phyloP scores from a whole-genome alignment of 495 filamentous ascomycete species.

The Trichoderma asperelloides region DNA sequence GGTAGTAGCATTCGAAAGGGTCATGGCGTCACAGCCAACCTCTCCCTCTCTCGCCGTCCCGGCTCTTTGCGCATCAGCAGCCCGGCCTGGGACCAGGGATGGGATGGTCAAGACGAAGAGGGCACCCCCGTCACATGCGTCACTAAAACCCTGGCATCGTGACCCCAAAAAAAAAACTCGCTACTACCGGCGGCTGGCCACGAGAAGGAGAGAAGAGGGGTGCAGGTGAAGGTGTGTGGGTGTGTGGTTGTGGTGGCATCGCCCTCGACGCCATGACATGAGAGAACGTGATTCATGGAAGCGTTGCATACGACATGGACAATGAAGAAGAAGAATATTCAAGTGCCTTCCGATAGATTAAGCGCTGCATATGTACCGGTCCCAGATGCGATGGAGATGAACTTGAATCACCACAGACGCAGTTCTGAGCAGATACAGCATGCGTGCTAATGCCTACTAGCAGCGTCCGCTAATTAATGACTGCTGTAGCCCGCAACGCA shows the following conservation, averaged over 20 bases:
- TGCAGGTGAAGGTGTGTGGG: not conserved
- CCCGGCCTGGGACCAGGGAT: not conserved
- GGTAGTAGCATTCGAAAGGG: not conserved
- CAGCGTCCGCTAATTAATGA: not conserved
- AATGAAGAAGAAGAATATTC: no score
- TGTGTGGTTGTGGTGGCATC: not conserved
- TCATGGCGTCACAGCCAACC: constrained; percentile 2
- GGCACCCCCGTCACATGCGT: not conserved
- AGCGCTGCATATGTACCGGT: no score
- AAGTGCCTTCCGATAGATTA: no score
- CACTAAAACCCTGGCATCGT: constrained; percentile 3
- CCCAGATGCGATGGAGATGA: no score
- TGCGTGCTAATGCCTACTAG: no score
- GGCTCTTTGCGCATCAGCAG: not conserved
- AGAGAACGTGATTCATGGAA: no score
- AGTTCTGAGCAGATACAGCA: no score
- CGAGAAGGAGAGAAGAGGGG: no score
- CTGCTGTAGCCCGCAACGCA: not conserved
- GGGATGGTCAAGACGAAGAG: not conserved
- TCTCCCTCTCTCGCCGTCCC: not conserved
- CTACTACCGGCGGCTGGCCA: no score
- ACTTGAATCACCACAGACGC: no score
- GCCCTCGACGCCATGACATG: no score
- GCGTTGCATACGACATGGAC: no score
- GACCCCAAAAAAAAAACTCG: not conserved